Evolutionary conservation across 805 yeast species (phyloP).

Genomic region (Candida qinlingensis): DNA sequence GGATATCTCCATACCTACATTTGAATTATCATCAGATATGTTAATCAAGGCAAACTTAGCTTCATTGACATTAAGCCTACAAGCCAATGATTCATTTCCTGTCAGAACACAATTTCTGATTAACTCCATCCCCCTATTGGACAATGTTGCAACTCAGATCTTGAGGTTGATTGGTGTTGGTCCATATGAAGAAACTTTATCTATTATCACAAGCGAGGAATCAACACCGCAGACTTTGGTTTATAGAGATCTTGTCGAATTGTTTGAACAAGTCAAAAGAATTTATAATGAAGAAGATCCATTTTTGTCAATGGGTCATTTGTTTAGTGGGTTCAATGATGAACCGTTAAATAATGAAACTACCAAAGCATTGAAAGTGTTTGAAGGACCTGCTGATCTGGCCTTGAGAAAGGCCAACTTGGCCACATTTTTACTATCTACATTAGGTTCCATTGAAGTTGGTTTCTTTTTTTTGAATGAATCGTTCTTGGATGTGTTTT

Average conservation of each 20-base stretch:
- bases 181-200: constrained; percentile 71
- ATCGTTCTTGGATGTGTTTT: constrained; percentile 79
- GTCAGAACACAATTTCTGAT: constrained; percentile 55
- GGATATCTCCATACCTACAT: background rate
- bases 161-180: constrained; percentile 66
- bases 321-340: constrained; percentile 21
- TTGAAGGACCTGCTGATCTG: constrained; percentile 19
- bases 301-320: constrained; percentile 60
- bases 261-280: constrained; percentile 72
- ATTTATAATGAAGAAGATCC: constrained; percentile 67
- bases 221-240: constrained; percentile 59
- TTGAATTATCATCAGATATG: constrained; percentile 18
- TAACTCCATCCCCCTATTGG: constrained; percentile 70
- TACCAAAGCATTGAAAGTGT: constrained; percentile 10
- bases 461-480: constrained; percentile 86
- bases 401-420: constrained; percentile 80
- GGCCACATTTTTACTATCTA: constrained; percentile 83
- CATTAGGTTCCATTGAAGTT: constrained; percentile 76
- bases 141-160: constrained; percentile 77
- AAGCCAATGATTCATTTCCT: constrained; percentile 48
- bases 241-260: constrained; percentile 61
- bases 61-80: constrained; percentile 53
- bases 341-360: constrained; percentile 2
- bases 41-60: constrained; percentile 44
- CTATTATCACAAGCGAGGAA: constrained; percentile 59